These are phyloP conservation scores for Plenodomus biglobosus DNA, from an alignment of 2,329 filamentous ascomycete species.

Conservation along the genomic window DNA sequence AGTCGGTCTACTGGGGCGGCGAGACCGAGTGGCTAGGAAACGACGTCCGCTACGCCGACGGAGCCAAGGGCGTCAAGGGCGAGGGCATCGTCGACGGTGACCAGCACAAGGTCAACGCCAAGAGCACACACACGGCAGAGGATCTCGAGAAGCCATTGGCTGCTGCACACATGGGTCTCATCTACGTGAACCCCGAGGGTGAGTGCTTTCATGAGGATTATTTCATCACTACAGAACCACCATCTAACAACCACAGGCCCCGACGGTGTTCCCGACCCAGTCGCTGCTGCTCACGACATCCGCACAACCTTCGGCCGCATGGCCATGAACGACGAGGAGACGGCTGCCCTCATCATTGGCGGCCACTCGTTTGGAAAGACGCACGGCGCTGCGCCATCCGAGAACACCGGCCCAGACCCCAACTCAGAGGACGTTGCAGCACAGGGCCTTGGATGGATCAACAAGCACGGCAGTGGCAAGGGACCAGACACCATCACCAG, in stretches of 20 bases:
- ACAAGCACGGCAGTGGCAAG: constrained; percentile 64
- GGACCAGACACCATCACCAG: constrained; percentile 74
- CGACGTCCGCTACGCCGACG: constrained; percentile 65
- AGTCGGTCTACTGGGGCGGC: constrained; percentile 75
- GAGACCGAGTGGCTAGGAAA: constrained; percentile 76
- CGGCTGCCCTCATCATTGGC: constrained; percentile 75
- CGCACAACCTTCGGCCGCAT: constrained; percentile 74
- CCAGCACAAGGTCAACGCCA: constrained; percentile 34
- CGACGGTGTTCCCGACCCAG: constrained; percentile 69
- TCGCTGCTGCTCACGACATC: constrained; percentile 70
- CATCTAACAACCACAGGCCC: constrained; percentile 53
- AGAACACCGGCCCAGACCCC: constrained; percentile 68
- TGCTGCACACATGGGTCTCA: constrained; percentile 73
- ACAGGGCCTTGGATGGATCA: constrained; percentile 74
- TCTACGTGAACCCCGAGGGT: constrained; percentile 76
- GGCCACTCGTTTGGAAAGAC: constrained; percentile 82
- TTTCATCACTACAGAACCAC: background rate
- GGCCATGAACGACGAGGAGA: constrained; percentile 84
- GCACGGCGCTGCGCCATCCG: constrained; percentile 67
- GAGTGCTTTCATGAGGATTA: background rate
- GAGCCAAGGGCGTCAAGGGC: constrained; percentile 50
- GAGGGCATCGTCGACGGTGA: constrained; percentile 44
- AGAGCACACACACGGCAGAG: constrained; percentile 51
- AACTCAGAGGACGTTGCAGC: constrained; percentile 63
- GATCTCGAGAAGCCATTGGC: constrained; percentile 69